Percentiles rank a stretch among this genome's conserved stretches.
phyloP scores from a whole-genome alignment of 139 green algal genomes.

The Coelastrella sp. region DNA sequence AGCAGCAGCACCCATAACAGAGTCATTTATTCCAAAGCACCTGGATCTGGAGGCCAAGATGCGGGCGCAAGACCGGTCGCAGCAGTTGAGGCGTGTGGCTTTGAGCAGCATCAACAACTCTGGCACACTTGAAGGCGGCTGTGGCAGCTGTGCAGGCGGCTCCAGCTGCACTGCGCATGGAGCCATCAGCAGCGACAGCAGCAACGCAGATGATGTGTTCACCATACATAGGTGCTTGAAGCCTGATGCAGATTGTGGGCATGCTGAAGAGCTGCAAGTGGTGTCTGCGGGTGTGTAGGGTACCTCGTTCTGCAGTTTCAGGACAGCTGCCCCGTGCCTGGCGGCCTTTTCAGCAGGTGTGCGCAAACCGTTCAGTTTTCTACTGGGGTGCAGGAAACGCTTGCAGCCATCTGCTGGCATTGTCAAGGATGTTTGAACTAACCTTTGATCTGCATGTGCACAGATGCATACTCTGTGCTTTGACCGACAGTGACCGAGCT shows the following conservation, averaged over 20 bases:
- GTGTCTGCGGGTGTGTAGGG: constrained; percentile 13
- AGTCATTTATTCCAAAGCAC: constrained; percentile 34
- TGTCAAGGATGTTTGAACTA: too few relatives aligned
- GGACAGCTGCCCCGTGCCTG: not conserved
- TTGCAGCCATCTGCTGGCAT: too few relatives aligned
- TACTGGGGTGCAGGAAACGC: too few relatives aligned
- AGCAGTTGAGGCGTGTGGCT: constrained; percentile 9
- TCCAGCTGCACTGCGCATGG: not conserved
- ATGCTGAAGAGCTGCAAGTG: constrained; percentile 38
- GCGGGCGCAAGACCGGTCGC: constrained; percentile 7
- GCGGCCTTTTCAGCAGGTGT: not conserved
- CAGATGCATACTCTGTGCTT: too few relatives aligned
- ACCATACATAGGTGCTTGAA: not conserved
- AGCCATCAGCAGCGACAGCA: not conserved
- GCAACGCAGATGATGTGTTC: not conserved
- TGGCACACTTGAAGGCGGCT: not conserved
- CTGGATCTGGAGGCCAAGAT: constrained; percentile 20
- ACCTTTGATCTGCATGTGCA: too few relatives aligned
- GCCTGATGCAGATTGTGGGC: constrained; percentile 7
- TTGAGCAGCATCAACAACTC: not conserved
- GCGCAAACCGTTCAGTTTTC: too few relatives aligned
- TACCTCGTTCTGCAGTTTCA: not conserved
- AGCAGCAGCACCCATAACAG: constrained; percentile 35
- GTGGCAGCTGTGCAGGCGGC: not conserved
- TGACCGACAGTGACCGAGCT: not conserved